Evolutionary conservation across 2,329 filamentous ascomycete species (phyloP).

Genomic region (Alternaria burnsii): DNA sequence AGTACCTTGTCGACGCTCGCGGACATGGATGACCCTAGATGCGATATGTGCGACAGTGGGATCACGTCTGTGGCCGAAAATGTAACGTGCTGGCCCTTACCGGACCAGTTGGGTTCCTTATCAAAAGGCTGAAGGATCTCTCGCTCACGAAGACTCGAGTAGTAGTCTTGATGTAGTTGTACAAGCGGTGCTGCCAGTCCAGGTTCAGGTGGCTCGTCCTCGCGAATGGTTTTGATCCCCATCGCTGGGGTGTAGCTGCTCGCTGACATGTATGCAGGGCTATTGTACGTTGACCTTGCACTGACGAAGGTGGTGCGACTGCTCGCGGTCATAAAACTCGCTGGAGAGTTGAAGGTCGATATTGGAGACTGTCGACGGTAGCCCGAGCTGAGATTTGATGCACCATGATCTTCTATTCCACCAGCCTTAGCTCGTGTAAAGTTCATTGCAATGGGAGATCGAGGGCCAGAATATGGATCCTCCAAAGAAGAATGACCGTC

Average conservation of each 20-base stretch:
- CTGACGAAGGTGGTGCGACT: slow-evolving; percentile 1
- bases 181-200: background rate
- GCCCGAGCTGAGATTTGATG: too few species aligned
- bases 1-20: slow-evolving; percentile 26
- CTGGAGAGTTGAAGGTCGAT: accelerated
- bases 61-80: slow-evolving; percentile 18
- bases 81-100: slow-evolving; percentile 31
- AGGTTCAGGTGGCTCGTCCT: background rate
- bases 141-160: background rate
- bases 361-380: too few species aligned
- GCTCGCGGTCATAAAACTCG: slow-evolving; percentile 1
- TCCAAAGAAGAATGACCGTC: too few species aligned
- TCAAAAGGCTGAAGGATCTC: slow-evolving; percentile 11
- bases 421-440: too few species aligned
- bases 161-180: background rate
- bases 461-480: too few species aligned
- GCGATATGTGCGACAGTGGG: slow-evolving; percentile 12
- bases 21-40: slow-evolving; percentile 14
- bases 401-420: too few species aligned
- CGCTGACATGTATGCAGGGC: background rate
- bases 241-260: background rate
- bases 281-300: background rate
- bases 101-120: slow-evolving; percentile 33
- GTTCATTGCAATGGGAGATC: too few species aligned
- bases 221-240: background rate